phyloP scores from a whole-genome alignment of 306 rosid genomes.

The Carpinus fangiana region DNA sequence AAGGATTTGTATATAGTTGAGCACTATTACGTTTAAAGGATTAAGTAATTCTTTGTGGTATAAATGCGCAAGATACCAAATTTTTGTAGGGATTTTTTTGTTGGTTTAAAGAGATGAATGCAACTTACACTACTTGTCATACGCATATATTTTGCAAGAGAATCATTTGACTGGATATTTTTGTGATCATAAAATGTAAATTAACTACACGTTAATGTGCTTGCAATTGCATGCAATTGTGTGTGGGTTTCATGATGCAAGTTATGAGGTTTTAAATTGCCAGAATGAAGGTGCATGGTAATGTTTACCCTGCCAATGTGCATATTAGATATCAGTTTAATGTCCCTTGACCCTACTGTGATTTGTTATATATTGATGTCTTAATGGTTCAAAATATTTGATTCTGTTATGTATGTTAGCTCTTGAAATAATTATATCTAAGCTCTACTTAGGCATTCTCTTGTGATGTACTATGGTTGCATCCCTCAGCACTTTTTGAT shows the following conservation, averaged over 20 bases:
- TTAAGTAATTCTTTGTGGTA: neutral
- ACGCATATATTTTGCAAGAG: neutral
- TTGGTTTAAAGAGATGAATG: neutral
- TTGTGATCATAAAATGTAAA: neutral
- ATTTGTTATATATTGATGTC: neutral
- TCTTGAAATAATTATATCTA: slow-evolving; percentile 4
- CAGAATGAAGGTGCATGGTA: slow-evolving; percentile 2
- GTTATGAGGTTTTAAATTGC: neutral
- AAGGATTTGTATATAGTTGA: neutral
- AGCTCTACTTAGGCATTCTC: too few species aligned
- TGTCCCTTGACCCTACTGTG: neutral
- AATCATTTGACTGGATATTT: neutral
- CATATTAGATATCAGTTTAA: neutral
- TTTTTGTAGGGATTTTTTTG: neutral
- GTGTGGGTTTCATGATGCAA: neutral
- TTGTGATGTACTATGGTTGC: too few species aligned
- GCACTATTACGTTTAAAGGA: neutral
- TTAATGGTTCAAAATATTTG: neutral
- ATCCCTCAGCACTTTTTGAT: too few species aligned
- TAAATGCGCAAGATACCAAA: neutral
- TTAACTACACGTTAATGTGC: neutral
- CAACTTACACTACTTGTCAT: neutral
- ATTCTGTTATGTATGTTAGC: neutral
- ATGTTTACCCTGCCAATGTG: neutral
- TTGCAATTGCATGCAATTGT: neutral